A percentile compares a stretch with the other conserved stretches of the same genome.
phyloP scores from a whole-genome alignment of 805 yeast species.

The Pachysolen tannophilus region DNA sequence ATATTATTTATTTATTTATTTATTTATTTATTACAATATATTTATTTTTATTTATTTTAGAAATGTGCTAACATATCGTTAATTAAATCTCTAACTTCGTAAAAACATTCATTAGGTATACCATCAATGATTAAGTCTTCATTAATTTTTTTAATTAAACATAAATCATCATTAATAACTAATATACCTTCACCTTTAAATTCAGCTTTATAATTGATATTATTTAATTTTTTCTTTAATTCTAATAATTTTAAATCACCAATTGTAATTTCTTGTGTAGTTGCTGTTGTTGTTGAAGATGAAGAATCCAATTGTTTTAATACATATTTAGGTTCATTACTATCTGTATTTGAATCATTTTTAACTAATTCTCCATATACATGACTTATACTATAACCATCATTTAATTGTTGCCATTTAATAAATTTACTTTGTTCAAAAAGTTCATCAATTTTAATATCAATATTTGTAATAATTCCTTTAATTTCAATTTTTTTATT shows the following conservation, averaged over 20 bases:
- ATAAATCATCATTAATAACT: slow-evolving; percentile 72
- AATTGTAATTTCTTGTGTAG: slow-evolving; percentile 48
- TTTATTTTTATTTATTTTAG: slow-evolving; percentile 16
- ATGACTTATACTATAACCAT: slow-evolving; percentile 77
- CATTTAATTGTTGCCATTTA: slow-evolving; percentile 79
- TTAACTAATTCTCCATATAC: slow-evolving; percentile 55
- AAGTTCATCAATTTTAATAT: slow-evolving; percentile 59
- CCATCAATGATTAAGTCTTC: slow-evolving; percentile 78
- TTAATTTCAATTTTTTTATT: slow-evolving; percentile 41
- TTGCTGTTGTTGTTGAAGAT: slow-evolving; percentile 4
- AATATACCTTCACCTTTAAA: slow-evolving; percentile 90
- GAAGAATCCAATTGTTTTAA: slow-evolving; percentile 6
- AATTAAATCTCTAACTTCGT: slow-evolving; percentile 65
- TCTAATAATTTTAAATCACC: slow-evolving; percentile 88
- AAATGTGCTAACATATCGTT: slow-evolving; percentile 71
- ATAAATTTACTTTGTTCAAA: slow-evolving; percentile 51
- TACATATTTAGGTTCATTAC: not conserved
- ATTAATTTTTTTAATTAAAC: slow-evolving; percentile 59
- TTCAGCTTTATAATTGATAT: slow-evolving; percentile 65
- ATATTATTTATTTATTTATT: not conserved
- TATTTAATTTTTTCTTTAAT: slow-evolving; percentile 52
- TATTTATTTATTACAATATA: not conserved
- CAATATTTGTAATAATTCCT: slow-evolving; percentile 44
- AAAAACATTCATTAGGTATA: slow-evolving; percentile 62
- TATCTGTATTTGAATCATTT: slow-evolving; percentile 1